These are phyloP conservation scores for Lenzites betulinus DNA, from an alignment of 768 basidiomycete genomes.

Conservation along the genomic window DNA sequence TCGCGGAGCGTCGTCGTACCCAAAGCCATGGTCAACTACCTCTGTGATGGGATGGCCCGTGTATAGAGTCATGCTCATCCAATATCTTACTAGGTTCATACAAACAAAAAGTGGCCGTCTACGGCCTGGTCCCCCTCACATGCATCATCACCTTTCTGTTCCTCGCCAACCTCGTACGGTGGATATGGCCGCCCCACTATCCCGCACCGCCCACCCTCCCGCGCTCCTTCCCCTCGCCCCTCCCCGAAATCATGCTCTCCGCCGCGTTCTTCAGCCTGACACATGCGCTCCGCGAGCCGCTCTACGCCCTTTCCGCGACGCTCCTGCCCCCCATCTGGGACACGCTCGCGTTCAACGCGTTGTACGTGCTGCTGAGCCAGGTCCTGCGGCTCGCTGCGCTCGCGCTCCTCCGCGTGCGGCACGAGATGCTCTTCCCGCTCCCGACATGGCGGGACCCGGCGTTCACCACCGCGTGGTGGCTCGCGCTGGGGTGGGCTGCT, in stretches of 20 bases:
- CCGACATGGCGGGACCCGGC: slow-evolving; percentile 58
- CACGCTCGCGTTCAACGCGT: slow-evolving; percentile 40
- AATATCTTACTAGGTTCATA: slow-evolving; percentile 59
- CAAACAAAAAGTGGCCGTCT: slow-evolving; percentile 51
- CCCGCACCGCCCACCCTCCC: slow-evolving; percentile 35
- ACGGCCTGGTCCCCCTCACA: slow-evolving; percentile 60
- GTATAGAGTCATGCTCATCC: not conserved
- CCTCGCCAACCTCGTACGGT: slow-evolving; percentile 50
- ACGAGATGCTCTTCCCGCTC: slow-evolving; percentile 40
- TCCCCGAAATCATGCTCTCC: slow-evolving; percentile 66
- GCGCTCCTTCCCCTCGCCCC: slow-evolving; percentile 57
- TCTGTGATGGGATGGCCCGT: not conserved
- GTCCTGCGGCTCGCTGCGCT: slow-evolving; percentile 56
- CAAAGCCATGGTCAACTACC: too few relatives aligned
- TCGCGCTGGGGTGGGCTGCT: slow-evolving; percentile 73
- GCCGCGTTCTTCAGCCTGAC: slow-evolving; percentile 62
- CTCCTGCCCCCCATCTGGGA: slow-evolving; percentile 36
- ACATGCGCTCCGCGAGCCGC: slow-evolving; percentile 52
- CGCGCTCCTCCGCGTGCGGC: slow-evolving; percentile 53
- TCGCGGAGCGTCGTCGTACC: too few relatives aligned
- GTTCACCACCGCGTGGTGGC: slow-evolving; percentile 75
- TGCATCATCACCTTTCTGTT: slow-evolving; percentile 48
- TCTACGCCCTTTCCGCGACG: slow-evolving; percentile 41
- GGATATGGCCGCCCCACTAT: slow-evolving; percentile 47
- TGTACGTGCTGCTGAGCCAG: slow-evolving; percentile 55